A percentile compares a stretch with the other conserved stretches of the same genome.
Conservation (phyloP, 1,139 yeast species). For the Lodderomyces theae region DNA sequence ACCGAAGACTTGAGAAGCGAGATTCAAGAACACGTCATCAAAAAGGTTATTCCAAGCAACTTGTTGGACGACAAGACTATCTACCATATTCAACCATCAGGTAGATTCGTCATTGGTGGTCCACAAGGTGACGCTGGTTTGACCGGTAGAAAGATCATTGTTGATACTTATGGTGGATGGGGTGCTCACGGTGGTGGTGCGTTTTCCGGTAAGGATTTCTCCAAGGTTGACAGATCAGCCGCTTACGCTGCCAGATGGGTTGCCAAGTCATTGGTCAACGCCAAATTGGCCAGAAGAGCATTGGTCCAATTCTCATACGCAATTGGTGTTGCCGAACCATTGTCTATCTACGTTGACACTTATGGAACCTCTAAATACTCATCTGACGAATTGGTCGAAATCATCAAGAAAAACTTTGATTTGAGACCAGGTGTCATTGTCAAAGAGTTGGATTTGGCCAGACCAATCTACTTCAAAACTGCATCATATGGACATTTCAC, state of each 20-base stretch:
- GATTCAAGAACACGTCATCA: conserved; percentile 74
- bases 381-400: conserved; percentile 84
- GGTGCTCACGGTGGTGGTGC: conserved; percentile 99
- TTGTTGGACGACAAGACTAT: conserved; percentile 91
- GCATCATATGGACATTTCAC: conserved; percentile 99
- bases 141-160: conserved; percentile 99
- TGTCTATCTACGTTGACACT: conserved; percentile 94
- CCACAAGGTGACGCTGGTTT: conserved; percentile 99
- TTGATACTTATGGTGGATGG: conserved; percentile 99
- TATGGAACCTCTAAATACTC: conserved; percentile 94
- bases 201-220: conserved; percentile 99
- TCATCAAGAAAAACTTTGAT: conserved; percentile 92
- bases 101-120: conserved; percentile 99
- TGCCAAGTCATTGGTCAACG: conserved; percentile 93
- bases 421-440: conserved; percentile 99
- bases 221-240: conserved; percentile 99
- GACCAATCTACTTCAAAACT: conserved; percentile 98
- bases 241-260: conserved; percentile 99
- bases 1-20: conserved; percentile 87
- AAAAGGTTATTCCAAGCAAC: conserved; percentile 88
- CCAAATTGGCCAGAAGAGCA: conserved; percentile 95
- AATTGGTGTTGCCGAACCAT: conserved; percentile 99
- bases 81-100: conserved; percentile 99
- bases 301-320: conserved; percentile 98
- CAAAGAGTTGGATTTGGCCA: conserved; percentile 92